Conservation (phyloP, 352 stramenopile species). For the Pythium periplocum region DNA sequence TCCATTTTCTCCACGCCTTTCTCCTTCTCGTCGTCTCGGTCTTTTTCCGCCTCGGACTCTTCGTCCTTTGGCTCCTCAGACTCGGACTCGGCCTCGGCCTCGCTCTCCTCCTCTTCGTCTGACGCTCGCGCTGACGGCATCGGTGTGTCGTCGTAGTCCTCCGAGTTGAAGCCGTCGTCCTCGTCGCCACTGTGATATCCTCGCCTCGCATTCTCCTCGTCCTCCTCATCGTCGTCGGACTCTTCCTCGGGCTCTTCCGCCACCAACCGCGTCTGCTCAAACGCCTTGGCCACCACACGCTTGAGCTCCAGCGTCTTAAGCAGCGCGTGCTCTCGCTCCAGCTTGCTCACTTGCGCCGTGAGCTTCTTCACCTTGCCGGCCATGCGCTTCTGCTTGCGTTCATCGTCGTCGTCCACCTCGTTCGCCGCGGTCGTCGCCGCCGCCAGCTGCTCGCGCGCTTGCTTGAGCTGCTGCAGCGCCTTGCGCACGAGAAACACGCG, state of each 20-base stretch:
- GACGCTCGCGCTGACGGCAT: conserved; percentile 1
- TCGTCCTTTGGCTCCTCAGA: conserved; percentile 4
- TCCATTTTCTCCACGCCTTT: background rate
- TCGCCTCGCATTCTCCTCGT: background rate
- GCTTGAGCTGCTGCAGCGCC: conserved; percentile 68
- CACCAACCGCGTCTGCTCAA: conserved; percentile 39
- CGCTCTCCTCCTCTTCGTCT: conserved; percentile 3
- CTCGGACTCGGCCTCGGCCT: conserved; percentile 4
- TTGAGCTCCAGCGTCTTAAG: conserved; percentile 58
- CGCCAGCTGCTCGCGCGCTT: conserved; percentile 32
- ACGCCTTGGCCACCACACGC: conserved; percentile 33
- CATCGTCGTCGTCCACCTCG: conserved; percentile 3
- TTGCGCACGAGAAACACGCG: conserved; percentile 60
- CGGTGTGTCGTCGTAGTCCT: conserved; percentile 29
- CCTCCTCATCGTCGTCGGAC: conserved; percentile 15
- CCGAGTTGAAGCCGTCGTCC: conserved; percentile 39
- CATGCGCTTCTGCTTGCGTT: conserved; percentile 24
- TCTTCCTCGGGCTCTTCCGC: conserved; percentile 16
- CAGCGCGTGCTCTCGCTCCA: conserved; percentile 49
- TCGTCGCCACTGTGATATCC: background rate
- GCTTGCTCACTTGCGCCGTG: conserved; percentile 27
- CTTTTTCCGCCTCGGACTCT: background rate
- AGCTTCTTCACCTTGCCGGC: conserved; percentile 36
- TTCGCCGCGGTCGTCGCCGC: conserved; percentile 3
- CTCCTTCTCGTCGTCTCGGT: background rate